These are phyloP conservation scores for Naegleria lovaniensis DNA, from an alignment of 208 protist species.

Conservation along the genomic window DNA sequence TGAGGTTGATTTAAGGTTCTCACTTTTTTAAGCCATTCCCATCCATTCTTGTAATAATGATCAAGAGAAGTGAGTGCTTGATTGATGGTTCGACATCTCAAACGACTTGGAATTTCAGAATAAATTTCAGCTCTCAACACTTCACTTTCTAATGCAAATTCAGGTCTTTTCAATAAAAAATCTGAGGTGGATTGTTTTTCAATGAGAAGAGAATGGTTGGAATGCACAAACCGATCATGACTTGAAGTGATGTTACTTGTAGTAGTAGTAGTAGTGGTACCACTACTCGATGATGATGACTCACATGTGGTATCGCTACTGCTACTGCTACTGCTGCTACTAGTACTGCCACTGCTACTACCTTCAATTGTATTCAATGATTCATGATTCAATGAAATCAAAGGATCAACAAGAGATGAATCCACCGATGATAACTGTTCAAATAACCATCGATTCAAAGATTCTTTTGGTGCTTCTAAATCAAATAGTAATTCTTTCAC, in stretches of 20 bases:
- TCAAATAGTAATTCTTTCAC: neutral
- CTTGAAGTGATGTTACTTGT: neutral
- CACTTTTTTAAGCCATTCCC: neutral
- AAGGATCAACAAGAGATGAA: neutral
- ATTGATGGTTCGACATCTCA: neutral
- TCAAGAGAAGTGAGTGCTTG: neutral
- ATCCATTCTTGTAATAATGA: neutral
- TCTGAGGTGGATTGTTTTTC: neutral
- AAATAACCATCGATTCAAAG: neutral
- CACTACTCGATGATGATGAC: no score
- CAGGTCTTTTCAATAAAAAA: neutral
- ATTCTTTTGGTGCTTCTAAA: slow-evolving; percentile 5
- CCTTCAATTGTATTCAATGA: no score
- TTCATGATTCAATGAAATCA: no score
- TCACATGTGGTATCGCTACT: no score
- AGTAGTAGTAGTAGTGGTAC: no score
- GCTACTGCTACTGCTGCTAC: no score
- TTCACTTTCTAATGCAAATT: neutral
- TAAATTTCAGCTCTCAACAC: neutral
- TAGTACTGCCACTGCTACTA: no score
- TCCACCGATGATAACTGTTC: neutral
- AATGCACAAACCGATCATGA: no score
- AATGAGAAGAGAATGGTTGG: neutral
- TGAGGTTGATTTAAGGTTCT: neutral
- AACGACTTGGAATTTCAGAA: neutral